phyloP scores from a whole-genome alignment of 2,329 filamentous ascomycete genomes.

The Alternaria angustiovoidea region DNA sequence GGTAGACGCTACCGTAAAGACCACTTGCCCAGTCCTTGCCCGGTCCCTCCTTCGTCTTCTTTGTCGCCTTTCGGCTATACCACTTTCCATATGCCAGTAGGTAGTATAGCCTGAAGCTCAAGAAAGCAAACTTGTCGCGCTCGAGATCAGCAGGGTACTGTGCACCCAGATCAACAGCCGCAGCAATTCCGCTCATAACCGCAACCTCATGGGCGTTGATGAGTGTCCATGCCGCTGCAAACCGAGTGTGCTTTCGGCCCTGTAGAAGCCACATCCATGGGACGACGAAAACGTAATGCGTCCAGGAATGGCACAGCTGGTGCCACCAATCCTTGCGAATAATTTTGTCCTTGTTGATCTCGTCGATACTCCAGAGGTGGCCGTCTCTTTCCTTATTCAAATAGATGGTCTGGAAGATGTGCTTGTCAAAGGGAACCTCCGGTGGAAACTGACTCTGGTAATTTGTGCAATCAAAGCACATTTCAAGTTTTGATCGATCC shows the following conservation, averaged over 20 bases:
- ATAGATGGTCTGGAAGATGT: conserved; percentile 76
- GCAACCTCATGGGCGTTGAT: conserved; percentile 76
- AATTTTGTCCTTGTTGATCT: conserved; percentile 67
- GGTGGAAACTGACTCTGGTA: conserved; percentile 76
- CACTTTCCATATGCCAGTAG: conserved; percentile 68
- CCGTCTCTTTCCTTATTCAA: conserved; percentile 65
- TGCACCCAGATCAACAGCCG: conserved; percentile 73
- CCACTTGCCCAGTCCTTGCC: conserved; percentile 66
- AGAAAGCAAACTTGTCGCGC: conserved; percentile 67
- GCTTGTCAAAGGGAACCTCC: conserved; percentile 62
- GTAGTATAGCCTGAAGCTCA: conserved; percentile 69
- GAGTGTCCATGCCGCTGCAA: conserved; percentile 73
- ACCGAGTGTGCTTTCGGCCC: conserved; percentile 68
- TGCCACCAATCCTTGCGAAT: conserved; percentile 74
- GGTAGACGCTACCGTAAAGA: conserved; percentile 66
- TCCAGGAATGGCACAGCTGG: conserved; percentile 70
- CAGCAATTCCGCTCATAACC: conserved; percentile 74
- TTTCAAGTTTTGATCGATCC: conserved; percentile 65
- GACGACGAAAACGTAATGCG: conserved; percentile 71
- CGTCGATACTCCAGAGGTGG: conserved; percentile 66
- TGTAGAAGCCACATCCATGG: conserved; percentile 78
- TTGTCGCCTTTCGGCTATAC: conserved; percentile 59
- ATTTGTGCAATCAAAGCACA: conserved; percentile 77
- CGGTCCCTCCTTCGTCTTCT: conserved; percentile 56
- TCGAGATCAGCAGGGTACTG: conserved; percentile 69